A percentile compares a stretch with the other conserved stretches of the same genome.
Evolutionary conservation across 2,329 filamentous ascomycete genomes (phyloP).

Genomic region (Penicillium janthinellum): DNA sequence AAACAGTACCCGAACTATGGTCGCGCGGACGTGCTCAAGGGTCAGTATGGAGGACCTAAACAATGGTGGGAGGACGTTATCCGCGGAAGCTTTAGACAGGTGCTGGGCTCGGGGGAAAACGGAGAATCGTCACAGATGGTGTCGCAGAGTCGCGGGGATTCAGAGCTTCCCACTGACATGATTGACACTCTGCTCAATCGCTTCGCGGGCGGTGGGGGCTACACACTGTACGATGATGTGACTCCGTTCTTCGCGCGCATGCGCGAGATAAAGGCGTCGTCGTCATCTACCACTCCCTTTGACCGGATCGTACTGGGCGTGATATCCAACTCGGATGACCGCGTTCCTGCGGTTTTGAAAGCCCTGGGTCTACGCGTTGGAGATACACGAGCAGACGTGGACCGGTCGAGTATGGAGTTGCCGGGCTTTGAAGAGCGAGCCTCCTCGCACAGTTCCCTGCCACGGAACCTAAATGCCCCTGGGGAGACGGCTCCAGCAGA

Average conservation of each 20-base stretch:
- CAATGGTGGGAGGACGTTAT: conserved; percentile 51
- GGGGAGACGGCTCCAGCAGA: neutral
- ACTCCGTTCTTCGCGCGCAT: conserved; percentile 39
- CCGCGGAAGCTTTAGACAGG: conserved; percentile 37
- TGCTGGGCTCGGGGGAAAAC: conserved; percentile 11
- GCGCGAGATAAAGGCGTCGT: conserved; percentile 16
- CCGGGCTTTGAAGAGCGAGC: conserved; percentile 27
- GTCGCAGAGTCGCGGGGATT: neutral
- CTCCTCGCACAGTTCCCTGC: neutral
- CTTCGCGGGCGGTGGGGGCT: conserved; percentile 45
- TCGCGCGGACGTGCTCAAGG: conserved; percentile 39
- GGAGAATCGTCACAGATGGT: neutral
- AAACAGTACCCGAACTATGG: conserved; percentile 47
- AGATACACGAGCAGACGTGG: conserved; percentile 35
- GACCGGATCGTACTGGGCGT: conserved; percentile 45
- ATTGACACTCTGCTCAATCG: conserved; percentile 39
- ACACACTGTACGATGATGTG: conserved; percentile 46
- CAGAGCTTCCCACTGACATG: conserved; percentile 36
- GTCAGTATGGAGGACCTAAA: conserved; percentile 40
- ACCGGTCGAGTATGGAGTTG: conserved; percentile 29
- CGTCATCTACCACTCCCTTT: conserved; percentile 22
- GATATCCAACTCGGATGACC: conserved; percentile 51
- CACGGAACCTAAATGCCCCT: neutral
- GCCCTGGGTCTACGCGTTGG: conserved; percentile 44
- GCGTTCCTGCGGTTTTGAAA: conserved; percentile 43